Evolutionary conservation across 176 grass and related monocot genomes (phyloP).

Genomic region (Eleusine indica): DNA sequence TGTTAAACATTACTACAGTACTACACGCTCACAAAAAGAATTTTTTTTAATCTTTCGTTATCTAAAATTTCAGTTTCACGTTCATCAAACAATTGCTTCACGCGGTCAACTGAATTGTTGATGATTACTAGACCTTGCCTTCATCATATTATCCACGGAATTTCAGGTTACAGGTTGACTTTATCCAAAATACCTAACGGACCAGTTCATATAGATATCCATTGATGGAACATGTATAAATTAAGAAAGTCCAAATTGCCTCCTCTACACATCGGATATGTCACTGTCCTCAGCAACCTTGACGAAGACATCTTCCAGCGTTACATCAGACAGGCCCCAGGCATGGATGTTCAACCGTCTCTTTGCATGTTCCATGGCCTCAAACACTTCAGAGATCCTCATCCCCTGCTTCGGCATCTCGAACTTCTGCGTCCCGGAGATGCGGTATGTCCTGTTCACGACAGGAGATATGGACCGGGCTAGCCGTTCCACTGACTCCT

Average conservation of each 20-base stretch:
- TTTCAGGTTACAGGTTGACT: neutral
- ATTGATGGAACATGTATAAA: neutral
- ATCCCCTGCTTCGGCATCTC: conserved; percentile 56
- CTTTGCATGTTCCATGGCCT: conserved; percentile 42
- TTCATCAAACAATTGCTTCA: too few relatives aligned
- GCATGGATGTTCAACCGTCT: conserved; percentile 31
- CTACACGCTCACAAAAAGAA: too few relatives aligned
- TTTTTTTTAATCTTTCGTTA: too few relatives aligned
- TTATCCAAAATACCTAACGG: neutral
- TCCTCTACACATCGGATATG: neutral
- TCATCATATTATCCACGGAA: too few relatives aligned
- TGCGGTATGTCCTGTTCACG: conserved; percentile 30
- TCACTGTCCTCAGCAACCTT: conserved; percentile 46
- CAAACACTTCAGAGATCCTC: conserved; percentile 41
- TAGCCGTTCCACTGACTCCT: conserved; percentile 37
- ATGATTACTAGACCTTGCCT: too few relatives aligned
- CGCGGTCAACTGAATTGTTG: too few relatives aligned
- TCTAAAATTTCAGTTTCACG: too few relatives aligned
- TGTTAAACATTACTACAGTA: too few relatives aligned
- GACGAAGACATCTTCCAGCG: conserved; percentile 55
- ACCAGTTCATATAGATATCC: neutral
- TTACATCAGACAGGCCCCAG: conserved; percentile 49
- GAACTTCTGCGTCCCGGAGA: conserved; percentile 58
- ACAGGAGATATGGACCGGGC: conserved; percentile 36
- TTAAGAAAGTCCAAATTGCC: neutral